Conservation (phyloP, 1,284 basidiomycete genomes). For the Sanghuangporus baumii region DNA sequence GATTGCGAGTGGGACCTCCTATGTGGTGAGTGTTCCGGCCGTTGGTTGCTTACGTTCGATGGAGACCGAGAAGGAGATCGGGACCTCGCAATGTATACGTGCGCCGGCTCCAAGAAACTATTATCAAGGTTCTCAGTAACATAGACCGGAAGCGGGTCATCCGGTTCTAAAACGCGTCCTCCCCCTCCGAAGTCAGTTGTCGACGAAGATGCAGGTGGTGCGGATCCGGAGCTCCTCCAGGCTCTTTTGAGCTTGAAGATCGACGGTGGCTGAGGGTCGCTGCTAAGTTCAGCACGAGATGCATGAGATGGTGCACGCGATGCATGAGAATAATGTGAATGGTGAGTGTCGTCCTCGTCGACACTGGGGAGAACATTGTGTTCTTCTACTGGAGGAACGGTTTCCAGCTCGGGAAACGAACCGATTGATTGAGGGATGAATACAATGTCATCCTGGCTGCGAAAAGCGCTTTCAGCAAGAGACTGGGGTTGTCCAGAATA, state of each 20-base stretch:
- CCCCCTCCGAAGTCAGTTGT: background rate
- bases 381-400: background rate
- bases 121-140: background rate
- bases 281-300: slow-evolving; percentile 1
- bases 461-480: background rate
- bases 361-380: background rate
- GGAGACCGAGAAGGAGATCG: background rate
- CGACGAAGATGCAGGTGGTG: background rate
- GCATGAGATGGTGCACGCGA: background rate
- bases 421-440: background rate
- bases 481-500: background rate
- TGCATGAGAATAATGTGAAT: background rate
- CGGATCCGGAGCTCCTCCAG: background rate
- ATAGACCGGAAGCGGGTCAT: background rate
- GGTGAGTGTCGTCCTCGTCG: background rate
- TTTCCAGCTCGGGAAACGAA: slow-evolving; percentile 6
- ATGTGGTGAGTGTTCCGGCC: too few relatives aligned
- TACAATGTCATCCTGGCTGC: background rate
- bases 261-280: slow-evolving; percentile 8
- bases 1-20: background rate
- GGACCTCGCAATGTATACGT: background rate
- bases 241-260: slow-evolving; percentile 4
- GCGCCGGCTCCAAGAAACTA: background rate
- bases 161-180: background rate
- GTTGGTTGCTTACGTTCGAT: too few relatives aligned